These are phyloP conservation scores for Ceratocystis eucalypticola DNA, from an alignment of 2,329 filamentous ascomycete genomes.

Conservation along the genomic window DNA sequence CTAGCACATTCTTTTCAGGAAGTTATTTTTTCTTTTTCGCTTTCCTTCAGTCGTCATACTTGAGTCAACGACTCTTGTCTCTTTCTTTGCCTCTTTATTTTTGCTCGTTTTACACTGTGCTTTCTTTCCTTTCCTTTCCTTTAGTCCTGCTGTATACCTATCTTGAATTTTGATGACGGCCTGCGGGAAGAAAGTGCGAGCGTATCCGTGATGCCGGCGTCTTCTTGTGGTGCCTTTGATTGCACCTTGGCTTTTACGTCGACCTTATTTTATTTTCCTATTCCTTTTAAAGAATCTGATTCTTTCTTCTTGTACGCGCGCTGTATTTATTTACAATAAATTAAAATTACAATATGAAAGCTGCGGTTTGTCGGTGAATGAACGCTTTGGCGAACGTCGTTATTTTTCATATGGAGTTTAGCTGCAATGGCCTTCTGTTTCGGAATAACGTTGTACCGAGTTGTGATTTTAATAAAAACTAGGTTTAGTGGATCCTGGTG, in stretches of 20 bases:
- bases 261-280: slow-evolving; percentile 20
- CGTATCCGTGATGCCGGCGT: slow-evolving; percentile 7
- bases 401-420: neutral
- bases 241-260: slow-evolving; percentile 7
- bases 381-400: neutral
- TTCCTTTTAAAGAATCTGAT: slow-evolving; percentile 26
- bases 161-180: slow-evolving; percentile 15
- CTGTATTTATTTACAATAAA: neutral
- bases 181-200: slow-evolving; percentile 2
- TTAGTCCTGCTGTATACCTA: slow-evolving; percentile 18
- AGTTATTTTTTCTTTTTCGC: neutral
- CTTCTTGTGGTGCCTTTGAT: neutral
- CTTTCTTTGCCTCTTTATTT: slow-evolving; percentile 10
- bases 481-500: too few species aligned
- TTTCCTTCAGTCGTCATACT: neutral
- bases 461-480: too few species aligned
- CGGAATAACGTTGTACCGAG: too few species aligned
- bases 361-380: neutral
- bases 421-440: too few species aligned
- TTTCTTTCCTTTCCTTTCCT: neutral
- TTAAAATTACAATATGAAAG: neutral
- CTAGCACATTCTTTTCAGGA: slow-evolving; percentile 9
- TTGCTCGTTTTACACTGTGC: neutral
- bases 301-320: neutral
- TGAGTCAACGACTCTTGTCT: neutral